Evolutionary conservation across 106 monocot genomes (phyloP), one percentile per base, ranked within the genome.

Genomic region (Dendrobium nobile): DNA sequence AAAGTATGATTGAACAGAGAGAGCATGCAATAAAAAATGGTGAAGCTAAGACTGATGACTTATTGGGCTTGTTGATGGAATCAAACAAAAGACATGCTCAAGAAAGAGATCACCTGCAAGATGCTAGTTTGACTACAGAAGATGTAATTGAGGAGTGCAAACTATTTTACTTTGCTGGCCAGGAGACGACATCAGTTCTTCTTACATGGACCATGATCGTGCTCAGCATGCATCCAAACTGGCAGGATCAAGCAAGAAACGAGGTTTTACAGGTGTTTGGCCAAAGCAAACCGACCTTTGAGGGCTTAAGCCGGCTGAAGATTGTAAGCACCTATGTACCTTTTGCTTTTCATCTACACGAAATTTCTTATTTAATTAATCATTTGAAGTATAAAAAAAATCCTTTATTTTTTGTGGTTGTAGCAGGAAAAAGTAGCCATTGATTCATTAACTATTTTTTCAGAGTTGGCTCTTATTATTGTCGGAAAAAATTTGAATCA

Each of bases 121-220:
- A 75, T 40, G 17, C 26, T 26, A 1, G 44, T 13, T 72, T 89
- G 79, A 82, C 79, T 2, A 77, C n/a, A 16, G 82, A 86, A 19
- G 86, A 84, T 0, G 72, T 86, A 18, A 82, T 89, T 11, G 86
- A 86, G 5, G 89, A 89, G 56, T 89, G 89, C 82, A 85, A 86
- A 82, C 86, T 31, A 31, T 31, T 31, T 31, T 31, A 31, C 31
- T 31, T 31, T 31, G 31, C 31, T 31, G 31, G 31, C 20, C 89
- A 86, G 0, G 89, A 89, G 78, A 86, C 86, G 3, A 87, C 86
- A 20, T 56, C 89, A n/a, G 41, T 56, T 43, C 68, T 84, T 54
- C 80, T 89, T 11, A 86, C 84, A 9, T 86, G 86, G 86, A 82
- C 86, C 16, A 64, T 89, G 82, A 54, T 89, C 37, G 18, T 75